A percentile compares a stretch with the other conserved stretches of the same genome.
Conservation (phyloP, 768 basidiomycete species). For the Collybia mongolica region DNA sequence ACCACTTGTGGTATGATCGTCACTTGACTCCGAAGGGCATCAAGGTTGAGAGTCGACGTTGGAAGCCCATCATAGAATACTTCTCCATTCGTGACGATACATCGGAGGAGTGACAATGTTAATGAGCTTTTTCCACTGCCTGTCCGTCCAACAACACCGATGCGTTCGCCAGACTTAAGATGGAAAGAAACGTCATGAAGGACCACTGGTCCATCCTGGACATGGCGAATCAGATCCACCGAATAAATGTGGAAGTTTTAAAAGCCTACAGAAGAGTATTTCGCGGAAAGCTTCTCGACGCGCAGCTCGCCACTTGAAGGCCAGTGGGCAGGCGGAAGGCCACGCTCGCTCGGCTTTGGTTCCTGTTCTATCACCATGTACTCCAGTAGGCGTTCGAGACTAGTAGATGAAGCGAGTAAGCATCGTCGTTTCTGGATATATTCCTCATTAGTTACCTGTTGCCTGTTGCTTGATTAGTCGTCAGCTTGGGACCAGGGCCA, state of each 20-base stretch:
- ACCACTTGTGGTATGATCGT: slow-evolving; percentile 55
- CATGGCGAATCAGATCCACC: too few relatives aligned
- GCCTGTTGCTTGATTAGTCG: too few relatives aligned
- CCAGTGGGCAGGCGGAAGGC: slow-evolving; percentile 63
- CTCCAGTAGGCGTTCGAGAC: slow-evolving; percentile 66
- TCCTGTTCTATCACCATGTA: slow-evolving; percentile 61
- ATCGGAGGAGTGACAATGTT: slow-evolving; percentile 50
- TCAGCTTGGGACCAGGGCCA: not conserved
- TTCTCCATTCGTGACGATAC: slow-evolving; percentile 52
- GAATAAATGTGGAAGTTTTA: too few relatives aligned
- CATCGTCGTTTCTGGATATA: not conserved
- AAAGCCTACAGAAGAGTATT: not conserved
- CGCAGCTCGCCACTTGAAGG: slow-evolving; percentile 51
- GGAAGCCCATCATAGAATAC: slow-evolving; percentile 52
- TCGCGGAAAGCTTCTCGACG: slow-evolving; percentile 40
- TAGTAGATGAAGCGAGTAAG: slow-evolving; percentile 5
- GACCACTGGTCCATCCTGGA: slow-evolving; percentile 5
- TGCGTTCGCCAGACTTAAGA: slow-evolving; percentile 11
- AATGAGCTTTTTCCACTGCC: slow-evolving; percentile 30
- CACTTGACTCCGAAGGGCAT: slow-evolving; percentile 51
- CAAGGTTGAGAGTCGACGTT: slow-evolving; percentile 47
- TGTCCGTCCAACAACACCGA: slow-evolving; percentile 21
- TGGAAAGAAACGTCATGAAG: slow-evolving; percentile 11
- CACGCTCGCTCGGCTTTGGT: slow-evolving; percentile 29
- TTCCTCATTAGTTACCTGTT: slow-evolving; percentile 19